These are phyloP conservation scores for Asterochloris erici DNA, from an alignment of 139 green algal species.

Conservation along the genomic window DNA sequence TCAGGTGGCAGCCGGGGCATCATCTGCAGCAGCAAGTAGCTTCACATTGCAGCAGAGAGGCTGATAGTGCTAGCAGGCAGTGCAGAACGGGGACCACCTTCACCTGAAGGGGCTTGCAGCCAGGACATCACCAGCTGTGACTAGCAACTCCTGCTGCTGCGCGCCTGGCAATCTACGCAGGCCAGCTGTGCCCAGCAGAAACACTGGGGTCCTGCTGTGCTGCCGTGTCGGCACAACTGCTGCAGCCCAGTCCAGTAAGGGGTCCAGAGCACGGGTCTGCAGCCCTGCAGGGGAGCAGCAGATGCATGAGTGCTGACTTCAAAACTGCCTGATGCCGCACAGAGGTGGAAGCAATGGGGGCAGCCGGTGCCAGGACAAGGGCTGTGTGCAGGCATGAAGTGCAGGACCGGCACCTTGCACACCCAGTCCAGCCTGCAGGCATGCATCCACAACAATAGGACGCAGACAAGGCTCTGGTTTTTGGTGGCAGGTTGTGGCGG, in stretches of 20 bases:
- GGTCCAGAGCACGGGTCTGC: slow-evolving; percentile 39
- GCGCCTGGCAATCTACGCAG: slow-evolving; percentile 30
- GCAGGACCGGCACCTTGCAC: background rate
- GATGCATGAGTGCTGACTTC: background rate
- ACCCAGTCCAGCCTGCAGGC: background rate
- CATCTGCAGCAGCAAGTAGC: no score
- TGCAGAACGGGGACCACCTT: no score
- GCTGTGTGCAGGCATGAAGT: background rate
- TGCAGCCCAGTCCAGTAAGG: slow-evolving; percentile 78
- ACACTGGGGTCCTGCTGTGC: slow-evolving; percentile 52
- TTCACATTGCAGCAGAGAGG: no score
- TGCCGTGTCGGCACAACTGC: slow-evolving; percentile 56
- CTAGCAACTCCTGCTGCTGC: background rate
- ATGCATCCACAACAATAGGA: background rate
- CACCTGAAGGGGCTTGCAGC: background rate
- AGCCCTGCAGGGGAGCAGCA: slow-evolving; percentile 23
- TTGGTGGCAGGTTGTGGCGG: background rate
- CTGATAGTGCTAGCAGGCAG: no score
- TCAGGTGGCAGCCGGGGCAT: no score
- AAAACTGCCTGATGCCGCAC: background rate
- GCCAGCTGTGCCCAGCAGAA: slow-evolving; percentile 74
- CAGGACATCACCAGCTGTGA: background rate
- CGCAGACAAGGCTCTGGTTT: background rate
- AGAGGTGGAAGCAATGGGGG: background rate
- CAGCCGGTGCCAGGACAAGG: background rate